These are phyloP conservation scores for Eucalyptus caleyi DNA, from an alignment of 345 rosid species.

Conservation along the genomic window DNA sequence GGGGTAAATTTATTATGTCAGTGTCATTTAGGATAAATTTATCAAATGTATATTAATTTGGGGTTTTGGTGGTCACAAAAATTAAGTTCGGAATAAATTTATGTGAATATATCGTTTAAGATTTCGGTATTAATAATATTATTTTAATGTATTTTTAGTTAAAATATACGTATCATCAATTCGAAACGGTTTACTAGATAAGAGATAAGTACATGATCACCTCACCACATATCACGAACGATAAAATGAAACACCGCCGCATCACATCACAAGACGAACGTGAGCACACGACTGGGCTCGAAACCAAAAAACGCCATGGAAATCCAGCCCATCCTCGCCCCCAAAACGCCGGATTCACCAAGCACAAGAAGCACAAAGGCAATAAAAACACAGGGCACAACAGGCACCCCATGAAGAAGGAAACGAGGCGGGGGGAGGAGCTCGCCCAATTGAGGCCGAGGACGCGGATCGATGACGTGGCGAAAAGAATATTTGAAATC, in stretches of 20 bases:
- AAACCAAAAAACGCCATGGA: neutral
- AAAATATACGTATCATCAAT: neutral
- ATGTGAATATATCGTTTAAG: rapidly evolving
- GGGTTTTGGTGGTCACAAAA: rapidly evolving
- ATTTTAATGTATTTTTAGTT: no score
- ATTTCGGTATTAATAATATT: rapidly evolving
- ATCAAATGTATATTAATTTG: rapidly evolving
- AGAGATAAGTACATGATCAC: neutral
- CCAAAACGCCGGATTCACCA: neutral
- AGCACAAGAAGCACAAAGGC: neutral
- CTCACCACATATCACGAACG: rapidly evolving
- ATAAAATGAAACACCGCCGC: neutral
- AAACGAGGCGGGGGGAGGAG: neutral
- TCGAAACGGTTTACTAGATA: neutral
- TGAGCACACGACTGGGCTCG: neutral
- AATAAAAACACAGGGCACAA: neutral
- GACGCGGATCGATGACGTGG: constrained; percentile 69
- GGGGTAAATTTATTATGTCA: no score
- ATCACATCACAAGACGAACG: neutral
- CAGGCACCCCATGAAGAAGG: neutral
- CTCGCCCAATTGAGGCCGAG: neutral
- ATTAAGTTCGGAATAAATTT: rapidly evolving
- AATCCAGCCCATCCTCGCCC: neutral
- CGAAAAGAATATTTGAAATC: constrained; percentile 22
- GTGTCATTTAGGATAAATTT: no score